These are phyloP conservation scores for Hyaloscypha hepaticicola DNA, from an alignment of 495 filamentous ascomycete species.

Conservation along the genomic window DNA sequence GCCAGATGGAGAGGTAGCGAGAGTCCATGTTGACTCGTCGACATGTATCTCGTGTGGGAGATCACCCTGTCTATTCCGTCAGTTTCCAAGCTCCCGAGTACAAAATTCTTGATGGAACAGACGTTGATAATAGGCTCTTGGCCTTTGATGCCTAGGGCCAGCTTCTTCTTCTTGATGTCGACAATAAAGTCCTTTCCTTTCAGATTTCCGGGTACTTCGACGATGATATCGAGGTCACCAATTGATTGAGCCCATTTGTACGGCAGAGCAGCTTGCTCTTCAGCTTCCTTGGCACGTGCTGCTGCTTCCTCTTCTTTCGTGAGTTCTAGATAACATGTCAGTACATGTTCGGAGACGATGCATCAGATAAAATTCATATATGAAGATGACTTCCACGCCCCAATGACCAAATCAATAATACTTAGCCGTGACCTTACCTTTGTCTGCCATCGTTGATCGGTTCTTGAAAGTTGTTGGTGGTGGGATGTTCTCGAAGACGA, in stretches of 20 bases:
- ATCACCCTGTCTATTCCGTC: constrained; percentile 61
- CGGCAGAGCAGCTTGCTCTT: constrained; percentile 86
- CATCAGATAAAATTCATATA: neutral
- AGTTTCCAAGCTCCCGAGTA: neutral
- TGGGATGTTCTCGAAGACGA: constrained; percentile 18
- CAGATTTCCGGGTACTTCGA: constrained; percentile 71
- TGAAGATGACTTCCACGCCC: neutral
- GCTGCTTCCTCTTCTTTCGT: constrained; percentile 65
- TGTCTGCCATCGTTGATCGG: constrained; percentile 26
- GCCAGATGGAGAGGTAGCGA: constrained; percentile 60
- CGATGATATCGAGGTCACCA: constrained; percentile 77
- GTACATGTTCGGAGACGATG: neutral
- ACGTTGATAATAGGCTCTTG: constrained; percentile 85
- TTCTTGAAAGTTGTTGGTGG: constrained; percentile 12
- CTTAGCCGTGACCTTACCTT: constrained; percentile 14
- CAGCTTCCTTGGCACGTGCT: constrained; percentile 72
- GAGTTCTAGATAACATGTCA: constrained; percentile 26
- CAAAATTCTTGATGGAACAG: constrained; percentile 27
- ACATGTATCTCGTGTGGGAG: constrained; percentile 75
- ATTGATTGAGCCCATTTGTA: constrained; percentile 99
- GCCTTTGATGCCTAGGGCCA: constrained; percentile 85
- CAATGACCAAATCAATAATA: neutral
- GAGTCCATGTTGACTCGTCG: constrained; percentile 94
- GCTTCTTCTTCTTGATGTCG: constrained; percentile 72
- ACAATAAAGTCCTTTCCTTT: constrained; percentile 84